Evolutionary conservation across 2,329 filamentous ascomycete genomes (phyloP).

Genomic region (Ceratocystis eucalypticola): DNA sequence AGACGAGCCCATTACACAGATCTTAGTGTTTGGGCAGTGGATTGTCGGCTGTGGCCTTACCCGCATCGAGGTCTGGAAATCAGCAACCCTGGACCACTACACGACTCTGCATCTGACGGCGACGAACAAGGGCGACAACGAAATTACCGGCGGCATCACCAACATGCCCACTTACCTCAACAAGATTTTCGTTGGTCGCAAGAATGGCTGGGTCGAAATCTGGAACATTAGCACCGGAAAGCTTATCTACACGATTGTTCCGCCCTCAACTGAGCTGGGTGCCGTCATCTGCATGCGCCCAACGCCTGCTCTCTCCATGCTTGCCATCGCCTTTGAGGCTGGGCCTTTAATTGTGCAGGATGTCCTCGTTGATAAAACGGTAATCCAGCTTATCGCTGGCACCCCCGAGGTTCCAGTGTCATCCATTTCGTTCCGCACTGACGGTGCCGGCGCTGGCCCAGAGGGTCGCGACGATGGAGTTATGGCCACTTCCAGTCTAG

Average conservation of each 20-base stretch:
- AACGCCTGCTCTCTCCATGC: conserved; percentile 66
- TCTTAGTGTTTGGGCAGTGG: conserved; percentile 83
- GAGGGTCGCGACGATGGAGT: conserved; percentile 77
- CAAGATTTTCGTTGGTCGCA: conserved; percentile 81
- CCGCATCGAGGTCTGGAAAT: conserved; percentile 81
- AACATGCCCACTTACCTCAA: conserved; percentile 93
- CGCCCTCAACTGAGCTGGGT: conserved; percentile 57
- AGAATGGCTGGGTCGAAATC: conserved; percentile 83
- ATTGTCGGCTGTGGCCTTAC: conserved; percentile 66
- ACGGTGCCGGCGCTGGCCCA: conserved; percentile 74
- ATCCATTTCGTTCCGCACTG: conserved; percentile 79
- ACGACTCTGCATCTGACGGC: conserved; percentile 59
- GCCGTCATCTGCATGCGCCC: conserved; percentile 79
- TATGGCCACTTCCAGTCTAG: conserved; percentile 76
- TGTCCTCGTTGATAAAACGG: conserved; percentile 59
- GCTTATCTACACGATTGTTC: conserved; percentile 77
- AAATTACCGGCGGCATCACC: conserved; percentile 64
- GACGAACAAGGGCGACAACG: conserved; percentile 43
- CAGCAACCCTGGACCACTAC: conserved; percentile 71
- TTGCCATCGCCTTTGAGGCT: conserved; percentile 75
- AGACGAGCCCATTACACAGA: conserved; percentile 57
- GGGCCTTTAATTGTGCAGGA: conserved; percentile 73
- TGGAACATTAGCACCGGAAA: conserved; percentile 94
- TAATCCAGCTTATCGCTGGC: conserved; percentile 56
- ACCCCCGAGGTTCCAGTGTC: conserved; percentile 54